Evolutionary conservation across 2,329 filamentous ascomycete species (phyloP).

Genomic region (Neurospora sp.): DNA sequence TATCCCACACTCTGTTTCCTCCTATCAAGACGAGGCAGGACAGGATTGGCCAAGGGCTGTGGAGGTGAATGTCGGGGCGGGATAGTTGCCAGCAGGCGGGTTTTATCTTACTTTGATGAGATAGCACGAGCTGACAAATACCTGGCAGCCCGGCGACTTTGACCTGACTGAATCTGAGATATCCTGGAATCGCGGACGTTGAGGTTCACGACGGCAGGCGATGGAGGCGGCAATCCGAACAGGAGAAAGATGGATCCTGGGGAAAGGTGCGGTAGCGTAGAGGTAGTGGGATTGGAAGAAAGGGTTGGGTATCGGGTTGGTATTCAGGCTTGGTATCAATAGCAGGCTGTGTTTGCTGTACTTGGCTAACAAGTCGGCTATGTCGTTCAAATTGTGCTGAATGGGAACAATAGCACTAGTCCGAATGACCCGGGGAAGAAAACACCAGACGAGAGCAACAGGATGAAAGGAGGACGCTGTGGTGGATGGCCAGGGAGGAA

Average conservation of each 20-base stretch:
- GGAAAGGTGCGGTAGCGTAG: neutral
- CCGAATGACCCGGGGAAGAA: neutral
- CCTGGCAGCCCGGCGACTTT: slow-evolving; percentile 3
- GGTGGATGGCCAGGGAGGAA: slow-evolving; percentile 1
- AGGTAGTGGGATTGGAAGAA: neutral
- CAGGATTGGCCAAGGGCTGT: neutral
- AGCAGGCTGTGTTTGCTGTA: neutral
- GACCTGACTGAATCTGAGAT: neutral
- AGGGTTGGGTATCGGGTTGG: neutral
- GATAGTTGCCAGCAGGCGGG: slow-evolving; percentile 3
- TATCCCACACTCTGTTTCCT: slow-evolving; percentile 1
- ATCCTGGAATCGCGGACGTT: neutral
- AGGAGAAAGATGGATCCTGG: neutral
- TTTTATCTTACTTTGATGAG: neutral
- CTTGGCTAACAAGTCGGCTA: neutral
- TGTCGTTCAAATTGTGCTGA: slow-evolving; percentile 4
- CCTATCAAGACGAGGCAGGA: neutral
- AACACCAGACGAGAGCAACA: neutral
- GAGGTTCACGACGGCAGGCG: neutral
- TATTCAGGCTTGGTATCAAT: slow-evolving; percentile 3
- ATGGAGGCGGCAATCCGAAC: slow-evolving; percentile 1
- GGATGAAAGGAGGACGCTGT: slow-evolving; percentile 1
- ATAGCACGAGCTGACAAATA: slow-evolving; percentile 4
- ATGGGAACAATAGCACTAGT: neutral
- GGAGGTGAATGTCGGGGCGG: slow-evolving; percentile 1